Evolutionary conservation across 2,329 filamentous ascomycete species (phyloP).

Genomic region (Ophiostoma montium): DNA sequence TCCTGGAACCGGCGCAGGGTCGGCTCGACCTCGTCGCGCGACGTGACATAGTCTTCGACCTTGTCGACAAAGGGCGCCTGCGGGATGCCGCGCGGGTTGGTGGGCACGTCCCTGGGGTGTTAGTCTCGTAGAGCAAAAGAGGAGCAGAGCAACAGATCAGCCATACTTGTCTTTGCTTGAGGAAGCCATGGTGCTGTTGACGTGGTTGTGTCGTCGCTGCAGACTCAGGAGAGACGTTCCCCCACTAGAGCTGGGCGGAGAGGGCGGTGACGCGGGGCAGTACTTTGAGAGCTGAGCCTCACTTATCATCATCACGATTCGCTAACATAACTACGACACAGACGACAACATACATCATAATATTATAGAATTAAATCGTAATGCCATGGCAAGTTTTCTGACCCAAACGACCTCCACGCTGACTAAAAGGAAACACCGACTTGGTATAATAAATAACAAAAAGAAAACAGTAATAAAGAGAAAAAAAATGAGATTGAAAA

Average conservation of each 20-base stretch:
- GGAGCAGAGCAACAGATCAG: background rate
- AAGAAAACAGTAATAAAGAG: background rate
- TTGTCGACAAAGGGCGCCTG: slow-evolving; percentile 76
- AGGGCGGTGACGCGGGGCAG: slow-evolving; percentile 11
- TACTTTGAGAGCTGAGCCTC: background rate
- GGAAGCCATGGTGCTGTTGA: background rate
- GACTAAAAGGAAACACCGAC: background rate
- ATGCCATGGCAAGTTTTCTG: background rate
- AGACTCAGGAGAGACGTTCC: too few relatives aligned
- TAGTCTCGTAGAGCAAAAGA: background rate
- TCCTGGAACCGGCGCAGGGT: slow-evolving; percentile 77
- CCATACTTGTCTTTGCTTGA: background rate
- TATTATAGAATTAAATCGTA: too few relatives aligned
- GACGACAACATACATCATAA: background rate
- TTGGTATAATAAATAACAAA: background rate
- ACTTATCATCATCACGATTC: background rate
- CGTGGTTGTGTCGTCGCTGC: background rate
- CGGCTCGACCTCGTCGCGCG: slow-evolving; percentile 63
- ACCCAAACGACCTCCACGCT: too few relatives aligned
- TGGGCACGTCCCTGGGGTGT: slow-evolving; percentile 31
- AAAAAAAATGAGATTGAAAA: background rate
- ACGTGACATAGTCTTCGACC: slow-evolving; percentile 75
- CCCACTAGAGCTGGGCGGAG: too few relatives aligned
- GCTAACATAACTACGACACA: background rate
- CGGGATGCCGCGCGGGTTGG: slow-evolving; percentile 73